Evolutionary conservation across 306 rosid species (phyloP).

Genomic region (Styphnolobium japonicum): DNA sequence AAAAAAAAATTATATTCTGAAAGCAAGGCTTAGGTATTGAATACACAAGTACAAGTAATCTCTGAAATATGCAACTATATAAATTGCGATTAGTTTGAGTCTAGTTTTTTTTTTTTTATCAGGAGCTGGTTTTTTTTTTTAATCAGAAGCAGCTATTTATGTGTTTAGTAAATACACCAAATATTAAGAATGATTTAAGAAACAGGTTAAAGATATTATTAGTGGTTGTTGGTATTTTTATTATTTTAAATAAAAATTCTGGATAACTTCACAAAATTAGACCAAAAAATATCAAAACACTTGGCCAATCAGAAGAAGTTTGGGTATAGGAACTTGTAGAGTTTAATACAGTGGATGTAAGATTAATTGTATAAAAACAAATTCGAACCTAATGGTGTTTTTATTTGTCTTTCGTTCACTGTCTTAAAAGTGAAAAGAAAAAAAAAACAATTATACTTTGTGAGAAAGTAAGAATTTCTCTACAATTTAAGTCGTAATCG

Average conservation of each 20-base stretch:
- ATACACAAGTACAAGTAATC: neutral
- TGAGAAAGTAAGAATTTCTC: too few species aligned
- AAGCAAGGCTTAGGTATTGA: neutral
- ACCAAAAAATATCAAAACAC: neutral
- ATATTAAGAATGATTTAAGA: neutral
- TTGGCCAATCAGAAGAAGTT: too few species aligned
- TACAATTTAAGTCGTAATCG: too few species aligned
- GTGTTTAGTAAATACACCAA: neutral
- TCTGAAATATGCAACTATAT: neutral
- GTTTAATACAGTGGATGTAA: too few species aligned
- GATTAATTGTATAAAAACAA: too few species aligned
- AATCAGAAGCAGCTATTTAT: neutral
- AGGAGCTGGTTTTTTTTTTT: neutral
- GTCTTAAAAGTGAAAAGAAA: too few species aligned
- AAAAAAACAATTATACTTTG: too few species aligned
- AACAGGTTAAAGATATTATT: neutral
- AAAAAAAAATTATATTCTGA: neutral
- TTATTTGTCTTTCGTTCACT: too few species aligned
- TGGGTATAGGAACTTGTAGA: too few species aligned
- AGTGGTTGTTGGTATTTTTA: too few species aligned
- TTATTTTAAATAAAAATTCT: neutral
- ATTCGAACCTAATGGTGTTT: too few species aligned
- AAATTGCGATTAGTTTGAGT: neutral
- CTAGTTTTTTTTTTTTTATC: neutral
- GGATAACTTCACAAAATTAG: neutral